phyloP scores from a whole-genome alignment of 495 filamentous ascomycete genomes.

The Trichoderma gamsii region DNA sequence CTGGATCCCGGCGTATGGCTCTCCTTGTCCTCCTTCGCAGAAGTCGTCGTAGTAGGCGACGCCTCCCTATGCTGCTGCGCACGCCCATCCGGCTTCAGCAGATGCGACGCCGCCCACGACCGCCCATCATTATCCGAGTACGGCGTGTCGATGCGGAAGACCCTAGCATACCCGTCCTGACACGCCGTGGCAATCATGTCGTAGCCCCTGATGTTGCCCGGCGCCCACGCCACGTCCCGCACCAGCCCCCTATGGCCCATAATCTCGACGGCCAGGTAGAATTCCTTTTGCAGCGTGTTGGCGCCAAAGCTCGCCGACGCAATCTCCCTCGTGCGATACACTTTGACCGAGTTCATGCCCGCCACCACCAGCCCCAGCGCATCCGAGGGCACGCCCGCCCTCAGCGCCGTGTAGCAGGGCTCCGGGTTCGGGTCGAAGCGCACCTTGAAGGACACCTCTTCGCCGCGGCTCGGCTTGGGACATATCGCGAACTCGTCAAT shows the following conservation, averaged over 20 bases:
- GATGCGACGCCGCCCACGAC: constrained; percentile 28
- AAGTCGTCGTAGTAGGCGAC: not conserved
- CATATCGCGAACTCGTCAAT: constrained; percentile 64
- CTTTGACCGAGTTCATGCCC: constrained; percentile 69
- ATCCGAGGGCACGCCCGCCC: constrained; percentile 69
- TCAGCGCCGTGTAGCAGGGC: constrained; percentile 66
- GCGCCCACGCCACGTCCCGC: constrained; percentile 90
- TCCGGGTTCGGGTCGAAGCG: constrained; percentile 78
- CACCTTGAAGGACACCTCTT: constrained; percentile 80
- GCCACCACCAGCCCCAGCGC: constrained; percentile 74
- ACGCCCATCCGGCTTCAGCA: constrained; percentile 20
- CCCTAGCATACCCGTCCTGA: constrained; percentile 80
- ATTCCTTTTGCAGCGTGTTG: constrained; percentile 48
- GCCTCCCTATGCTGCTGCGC: not conserved
- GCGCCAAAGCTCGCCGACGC: constrained; percentile 47
- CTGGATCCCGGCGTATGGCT: not conserved
- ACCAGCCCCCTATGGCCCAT: constrained; percentile 65
- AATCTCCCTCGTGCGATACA: constrained; percentile 67
- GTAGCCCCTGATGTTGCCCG: constrained; percentile 75
- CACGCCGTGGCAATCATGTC: constrained; percentile 89
- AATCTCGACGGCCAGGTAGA: constrained; percentile 76
- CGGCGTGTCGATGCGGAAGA: constrained; percentile 72
- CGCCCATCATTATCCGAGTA: constrained; percentile 27
- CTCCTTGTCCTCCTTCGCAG: not conserved
- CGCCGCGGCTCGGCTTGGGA: constrained; percentile 55